A percentile compares a stretch with the other conserved stretches of the same genome.
Evolutionary conservation across 208 protist genomes (phyloP).

Genomic region (Trypanosoma lewisi): DNA sequence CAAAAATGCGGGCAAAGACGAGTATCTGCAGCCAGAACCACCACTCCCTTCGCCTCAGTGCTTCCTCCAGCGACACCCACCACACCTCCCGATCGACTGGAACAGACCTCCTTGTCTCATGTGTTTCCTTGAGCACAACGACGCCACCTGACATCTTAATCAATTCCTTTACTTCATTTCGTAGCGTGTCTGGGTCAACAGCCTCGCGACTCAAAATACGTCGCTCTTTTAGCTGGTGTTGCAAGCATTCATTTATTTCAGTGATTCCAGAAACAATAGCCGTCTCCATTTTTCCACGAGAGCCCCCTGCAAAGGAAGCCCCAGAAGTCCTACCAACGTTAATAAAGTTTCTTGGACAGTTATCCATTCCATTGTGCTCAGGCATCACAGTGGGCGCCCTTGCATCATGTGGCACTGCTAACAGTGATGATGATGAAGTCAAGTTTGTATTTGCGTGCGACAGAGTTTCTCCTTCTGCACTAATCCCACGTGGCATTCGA

Average conservation of each 20-base stretch:
- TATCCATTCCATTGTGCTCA: not conserved
- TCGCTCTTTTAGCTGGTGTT: conserved; percentile 2
- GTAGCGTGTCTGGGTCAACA: conserved; percentile 1
- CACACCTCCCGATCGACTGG: conserved; percentile 62
- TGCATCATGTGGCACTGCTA: not conserved
- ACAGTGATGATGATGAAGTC: not conserved
- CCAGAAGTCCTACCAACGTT: not conserved
- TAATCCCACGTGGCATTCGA: not conserved
- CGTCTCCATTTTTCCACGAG: conserved; percentile 11
- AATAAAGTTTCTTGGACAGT: not conserved
- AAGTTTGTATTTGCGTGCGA: not conserved
- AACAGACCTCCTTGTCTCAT: conserved; percentile 25
- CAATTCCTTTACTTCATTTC: conserved; percentile 3
- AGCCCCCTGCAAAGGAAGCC: conserved; percentile 23
- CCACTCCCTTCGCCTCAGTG: conserved; percentile 44
- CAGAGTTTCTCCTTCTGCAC: not conserved
- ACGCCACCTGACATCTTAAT: conserved; percentile 12
- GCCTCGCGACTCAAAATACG: not conserved
- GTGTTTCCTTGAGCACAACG: conserved; percentile 38
- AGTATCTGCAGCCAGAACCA: conserved; percentile 61
- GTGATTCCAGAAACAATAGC: conserved; percentile 2
- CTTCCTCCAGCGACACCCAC: conserved; percentile 70
- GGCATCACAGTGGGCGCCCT: not conserved
- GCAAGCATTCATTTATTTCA: conserved; percentile 9
- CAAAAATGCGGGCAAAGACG: conserved; percentile 39